A percentile compares a stretch with the other conserved stretches of the same genome.
Conservation (phyloP, 2,329 filamentous ascomycete genomes). For the Endoconidiophora laricicola region DNA sequence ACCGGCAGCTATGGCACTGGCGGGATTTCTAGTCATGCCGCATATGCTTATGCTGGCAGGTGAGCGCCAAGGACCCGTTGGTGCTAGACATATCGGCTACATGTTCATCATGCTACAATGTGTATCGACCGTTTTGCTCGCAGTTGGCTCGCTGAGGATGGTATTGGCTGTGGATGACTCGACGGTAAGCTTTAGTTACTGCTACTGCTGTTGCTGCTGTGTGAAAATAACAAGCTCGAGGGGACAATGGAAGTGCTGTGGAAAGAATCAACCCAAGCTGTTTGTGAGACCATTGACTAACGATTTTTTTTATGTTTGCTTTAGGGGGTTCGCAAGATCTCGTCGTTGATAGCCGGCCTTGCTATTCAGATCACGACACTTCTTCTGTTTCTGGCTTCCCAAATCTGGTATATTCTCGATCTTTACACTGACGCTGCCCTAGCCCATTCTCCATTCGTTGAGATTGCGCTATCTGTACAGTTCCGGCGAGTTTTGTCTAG, state of each 20-base stretch:
- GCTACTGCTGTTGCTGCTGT: too few relatives aligned
- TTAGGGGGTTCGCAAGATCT: slow-evolving; percentile 21
- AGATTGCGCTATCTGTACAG: slow-evolving; percentile 25
- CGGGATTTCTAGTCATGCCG: slow-evolving; percentile 29
- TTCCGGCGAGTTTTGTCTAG: slow-evolving; percentile 30
- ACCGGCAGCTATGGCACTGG: slow-evolving; percentile 28
- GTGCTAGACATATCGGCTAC: slow-evolving; percentile 21
- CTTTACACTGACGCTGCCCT: slow-evolving; percentile 22
- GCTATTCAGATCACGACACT: slow-evolving; percentile 27
- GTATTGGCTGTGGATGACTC: slow-evolving; percentile 20
- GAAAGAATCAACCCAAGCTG: too few relatives aligned
- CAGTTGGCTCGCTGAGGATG: slow-evolving; percentile 26
- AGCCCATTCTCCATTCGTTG: slow-evolving; percentile 22
- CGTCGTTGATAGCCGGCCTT: slow-evolving; percentile 28
- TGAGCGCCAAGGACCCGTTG: slow-evolving; percentile 23
- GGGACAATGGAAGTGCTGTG: too few relatives aligned
- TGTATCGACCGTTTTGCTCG: slow-evolving; percentile 22
- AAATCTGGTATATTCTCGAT: slow-evolving; percentile 25
- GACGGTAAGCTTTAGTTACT: slow-evolving; percentile 20
- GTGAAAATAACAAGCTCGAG: not conserved
- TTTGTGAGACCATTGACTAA: not conserved
- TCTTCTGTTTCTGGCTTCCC: slow-evolving; percentile 23
- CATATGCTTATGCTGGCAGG: slow-evolving; percentile 32
- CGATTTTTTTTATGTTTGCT: not conserved
- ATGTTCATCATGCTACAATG: slow-evolving; percentile 21